Conservation (phyloP, 2,329 filamentous ascomycete species). For the Thielaviopsis populi region DNA sequence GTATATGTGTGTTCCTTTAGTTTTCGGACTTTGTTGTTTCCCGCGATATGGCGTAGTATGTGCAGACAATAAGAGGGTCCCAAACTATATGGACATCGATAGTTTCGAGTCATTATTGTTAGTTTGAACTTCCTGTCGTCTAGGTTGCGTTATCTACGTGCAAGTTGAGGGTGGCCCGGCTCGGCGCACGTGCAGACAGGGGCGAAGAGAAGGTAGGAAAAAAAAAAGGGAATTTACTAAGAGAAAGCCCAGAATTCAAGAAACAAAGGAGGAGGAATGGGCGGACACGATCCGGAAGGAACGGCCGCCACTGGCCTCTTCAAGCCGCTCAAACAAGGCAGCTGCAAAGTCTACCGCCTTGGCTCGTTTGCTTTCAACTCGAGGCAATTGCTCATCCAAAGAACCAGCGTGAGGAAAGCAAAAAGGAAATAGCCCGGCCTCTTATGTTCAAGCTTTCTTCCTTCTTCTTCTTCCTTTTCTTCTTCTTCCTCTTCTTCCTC, state of each 20-base stretch:
- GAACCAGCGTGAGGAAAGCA: not conserved
- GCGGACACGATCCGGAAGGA: slow-evolving; percentile 6
- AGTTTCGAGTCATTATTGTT: not conserved
- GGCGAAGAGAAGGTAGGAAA: not conserved
- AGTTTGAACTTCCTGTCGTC: not conserved
- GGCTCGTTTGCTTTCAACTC: not conserved
- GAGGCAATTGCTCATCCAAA: not conserved
- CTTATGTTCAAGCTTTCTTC: not conserved
- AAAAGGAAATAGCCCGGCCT: not conserved
- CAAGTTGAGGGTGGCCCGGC: not conserved
- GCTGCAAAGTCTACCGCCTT: not conserved
- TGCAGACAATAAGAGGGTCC: not conserved
- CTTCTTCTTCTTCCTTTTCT: not conserved
- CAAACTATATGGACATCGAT: not conserved
- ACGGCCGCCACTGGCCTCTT: slow-evolving; percentile 8
- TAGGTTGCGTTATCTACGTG: not conserved
- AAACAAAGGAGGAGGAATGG: not conserved
- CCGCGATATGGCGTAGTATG: not conserved
- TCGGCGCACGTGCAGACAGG: not conserved
- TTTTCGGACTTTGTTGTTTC: not conserved
- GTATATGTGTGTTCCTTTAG: not conserved
- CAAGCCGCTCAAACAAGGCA: not conserved
- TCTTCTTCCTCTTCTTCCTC: no score
- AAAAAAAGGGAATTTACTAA: not conserved
- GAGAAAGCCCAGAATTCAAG: not conserved